Percentiles rank a stretch among this genome's conserved stretches.
These are phyloP conservation scores for Candida boleticola DNA, from an alignment of 805 yeast species.

Conservation along the genomic window DNA sequence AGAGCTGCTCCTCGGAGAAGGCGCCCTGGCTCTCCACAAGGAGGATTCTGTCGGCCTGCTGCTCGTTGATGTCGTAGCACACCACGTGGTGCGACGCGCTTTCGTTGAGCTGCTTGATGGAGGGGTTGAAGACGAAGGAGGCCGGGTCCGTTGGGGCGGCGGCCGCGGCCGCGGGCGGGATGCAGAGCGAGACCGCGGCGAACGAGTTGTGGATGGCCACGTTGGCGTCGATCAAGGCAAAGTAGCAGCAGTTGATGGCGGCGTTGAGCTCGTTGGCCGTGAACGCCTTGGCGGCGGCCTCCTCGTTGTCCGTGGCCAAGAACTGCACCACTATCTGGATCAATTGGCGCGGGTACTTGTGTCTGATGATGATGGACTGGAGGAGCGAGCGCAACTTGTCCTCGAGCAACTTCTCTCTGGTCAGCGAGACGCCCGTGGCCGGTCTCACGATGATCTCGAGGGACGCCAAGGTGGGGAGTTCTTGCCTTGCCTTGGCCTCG, in stretches of 20 bases:
- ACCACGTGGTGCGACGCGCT: constrained; percentile 64
- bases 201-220: constrained; percentile 66
- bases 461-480: constrained; percentile 73
- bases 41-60: constrained; percentile 54
- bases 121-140: constrained; percentile 42
- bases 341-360: constrained; percentile 72
- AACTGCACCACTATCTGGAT: constrained; percentile 44
- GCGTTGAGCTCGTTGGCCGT: constrained; percentile 58
- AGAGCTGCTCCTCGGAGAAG: constrained; percentile 57
- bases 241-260: constrained; percentile 67
- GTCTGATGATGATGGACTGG: constrained; percentile 56
- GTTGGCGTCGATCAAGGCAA: constrained; percentile 81
- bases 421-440: constrained; percentile 65
- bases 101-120: constrained; percentile 35
- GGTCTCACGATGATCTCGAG: constrained; percentile 81
- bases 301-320: constrained; percentile 23
- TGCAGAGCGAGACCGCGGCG: constrained; percentile 52
- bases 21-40: constrained; percentile 70
- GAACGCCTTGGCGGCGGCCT: constrained; percentile 14
- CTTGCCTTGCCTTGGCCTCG: constrained; percentile 80
- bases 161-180: constrained; percentile 24
- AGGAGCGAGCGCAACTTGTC: constrained; percentile 65
- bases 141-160: neutral
- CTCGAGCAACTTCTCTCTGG: constrained; percentile 76
- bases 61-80: constrained; percentile 55